A percentile compares a stretch with the other conserved stretches of the same genome.
phyloP scores from a whole-genome alignment of 176 grass and related monocot species.

The Otatea glauca region DNA sequence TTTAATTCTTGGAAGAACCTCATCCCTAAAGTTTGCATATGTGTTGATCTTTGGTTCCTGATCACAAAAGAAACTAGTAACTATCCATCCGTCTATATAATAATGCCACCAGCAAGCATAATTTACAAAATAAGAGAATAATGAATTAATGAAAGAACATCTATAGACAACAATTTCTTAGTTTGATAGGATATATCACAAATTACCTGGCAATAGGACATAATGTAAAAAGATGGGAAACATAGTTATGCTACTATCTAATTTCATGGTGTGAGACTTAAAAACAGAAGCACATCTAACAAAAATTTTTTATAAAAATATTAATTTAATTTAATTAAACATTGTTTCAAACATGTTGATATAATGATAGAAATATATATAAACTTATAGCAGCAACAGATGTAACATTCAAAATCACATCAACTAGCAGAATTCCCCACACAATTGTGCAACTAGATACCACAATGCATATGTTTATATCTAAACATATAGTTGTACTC shows the following conservation, averaged over 20 bases:
- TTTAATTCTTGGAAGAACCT: constrained; percentile 93
- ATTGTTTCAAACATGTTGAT: constrained; percentile 4
- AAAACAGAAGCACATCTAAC: constrained; percentile 26
- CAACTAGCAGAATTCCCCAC: too few species aligned
- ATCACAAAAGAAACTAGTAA: constrained; percentile 14
- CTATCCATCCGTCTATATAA: constrained; percentile 31
- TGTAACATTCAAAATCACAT: background rate
- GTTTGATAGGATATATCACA: background rate
- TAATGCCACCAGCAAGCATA: background rate
- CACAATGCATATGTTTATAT: too few species aligned
- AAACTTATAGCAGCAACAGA: background rate
- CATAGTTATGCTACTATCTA: background rate
- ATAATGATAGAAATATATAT: background rate
- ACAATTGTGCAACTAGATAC: too few species aligned
- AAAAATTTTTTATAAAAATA: background rate
- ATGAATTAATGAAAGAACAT: constrained; percentile 16
- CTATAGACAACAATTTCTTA: background rate
- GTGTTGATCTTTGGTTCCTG: constrained; percentile 95
- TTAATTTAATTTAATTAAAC: constrained; percentile 1
- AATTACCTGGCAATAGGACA: background rate
- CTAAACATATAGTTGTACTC: too few species aligned
- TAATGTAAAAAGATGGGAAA: background rate
- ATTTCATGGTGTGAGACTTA: background rate
- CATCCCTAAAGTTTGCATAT: constrained; percentile 92
- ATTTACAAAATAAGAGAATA: background rate